These are phyloP conservation scores for Fusarium hainanense DNA, from an alignment of 2,329 filamentous ascomycete genomes.

Conservation along the genomic window DNA sequence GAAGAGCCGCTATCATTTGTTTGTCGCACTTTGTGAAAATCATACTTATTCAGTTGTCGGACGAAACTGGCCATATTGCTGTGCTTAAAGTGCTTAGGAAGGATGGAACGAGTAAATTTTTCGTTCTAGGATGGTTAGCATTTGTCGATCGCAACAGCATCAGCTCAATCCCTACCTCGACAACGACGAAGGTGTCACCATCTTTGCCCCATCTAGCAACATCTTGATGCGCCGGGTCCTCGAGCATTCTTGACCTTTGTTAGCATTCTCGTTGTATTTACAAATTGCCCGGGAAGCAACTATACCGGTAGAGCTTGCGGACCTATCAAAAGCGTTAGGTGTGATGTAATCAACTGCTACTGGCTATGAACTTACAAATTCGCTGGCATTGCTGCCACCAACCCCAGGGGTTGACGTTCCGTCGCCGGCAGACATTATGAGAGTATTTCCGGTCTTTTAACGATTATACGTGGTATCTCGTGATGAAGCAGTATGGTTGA, in stretches of 20 bases:
- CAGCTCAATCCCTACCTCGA: conserved; percentile 74
- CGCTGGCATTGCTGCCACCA: conserved; percentile 84
- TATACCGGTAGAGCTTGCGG: conserved; percentile 97
- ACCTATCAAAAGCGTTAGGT: conserved; percentile 68
- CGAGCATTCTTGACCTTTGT: conserved; percentile 74
- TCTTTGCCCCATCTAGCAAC: conserved; percentile 97
- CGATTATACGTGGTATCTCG: conserved; percentile 9
- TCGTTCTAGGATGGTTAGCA: conserved; percentile 75
- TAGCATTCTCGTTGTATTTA: conserved; percentile 10
- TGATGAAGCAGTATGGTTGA: not conserved
- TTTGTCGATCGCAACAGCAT: conserved; percentile 21
- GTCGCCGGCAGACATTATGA: conserved; percentile 51
- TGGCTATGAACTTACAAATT: conserved; percentile 78
- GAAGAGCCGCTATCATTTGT: conserved; percentile 53
- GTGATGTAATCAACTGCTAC: not conserved
- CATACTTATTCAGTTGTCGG: conserved; percentile 95
- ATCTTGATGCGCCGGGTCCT: conserved; percentile 90
- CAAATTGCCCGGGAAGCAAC: not conserved
- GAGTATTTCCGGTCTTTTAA: conserved; percentile 1
- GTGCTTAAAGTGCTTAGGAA: conserved; percentile 99
- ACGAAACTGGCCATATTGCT: conserved; percentile 99
- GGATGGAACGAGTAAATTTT: conserved; percentile 96
- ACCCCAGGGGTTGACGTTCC: conserved; percentile 49
- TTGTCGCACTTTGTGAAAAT: conserved; percentile 93
- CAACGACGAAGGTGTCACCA: conserved; percentile 94